phyloP scores from a whole-genome alignment of 805 yeast species.

The Diddensiella transvaalensis region DNA sequence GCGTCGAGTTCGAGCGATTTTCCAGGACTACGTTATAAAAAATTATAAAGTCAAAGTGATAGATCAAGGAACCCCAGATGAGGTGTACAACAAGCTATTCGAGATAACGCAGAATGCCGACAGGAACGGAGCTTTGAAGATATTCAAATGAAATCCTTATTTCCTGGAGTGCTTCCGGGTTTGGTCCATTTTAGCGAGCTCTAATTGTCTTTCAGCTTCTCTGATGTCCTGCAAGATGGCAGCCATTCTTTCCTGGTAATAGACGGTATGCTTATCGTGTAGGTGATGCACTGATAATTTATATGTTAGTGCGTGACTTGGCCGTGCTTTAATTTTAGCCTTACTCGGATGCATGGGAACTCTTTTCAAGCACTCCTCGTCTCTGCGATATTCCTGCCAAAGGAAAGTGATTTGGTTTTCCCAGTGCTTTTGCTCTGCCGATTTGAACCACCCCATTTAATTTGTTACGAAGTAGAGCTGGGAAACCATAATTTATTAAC shows the following conservation, averaged over 20 bases:
- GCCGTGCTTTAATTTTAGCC: no score
- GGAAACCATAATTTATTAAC: no score
- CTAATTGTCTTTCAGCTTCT: not conserved
- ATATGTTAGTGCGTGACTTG: no score
- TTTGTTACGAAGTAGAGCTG: no score
- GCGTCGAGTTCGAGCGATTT: constrained; percentile 58
- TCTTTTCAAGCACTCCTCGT: not conserved
- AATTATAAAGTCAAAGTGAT: not conserved
- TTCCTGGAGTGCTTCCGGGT: not conserved
- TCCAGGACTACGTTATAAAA: constrained; percentile 34
- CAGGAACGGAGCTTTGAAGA: no score
- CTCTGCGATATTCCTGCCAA: not conserved
- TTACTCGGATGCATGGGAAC: not conserved
- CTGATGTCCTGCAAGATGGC: not conserved
- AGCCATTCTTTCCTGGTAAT: not conserved
- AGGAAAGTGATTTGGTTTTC: not conserved
- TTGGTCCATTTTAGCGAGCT: not conserved
- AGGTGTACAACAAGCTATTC: no score
- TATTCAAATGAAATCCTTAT: no score
- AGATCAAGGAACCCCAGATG: no score
- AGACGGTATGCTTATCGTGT: not conserved
- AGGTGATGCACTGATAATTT: not conserved
- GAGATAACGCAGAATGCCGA: no score
- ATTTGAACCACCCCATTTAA: not conserved
- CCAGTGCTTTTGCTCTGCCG: not conserved